Evolutionary conservation across 345 rosid genomes (phyloP), one percentile per base, ranked within the genome.

Genomic region (Iberis pinnata): DNA sequence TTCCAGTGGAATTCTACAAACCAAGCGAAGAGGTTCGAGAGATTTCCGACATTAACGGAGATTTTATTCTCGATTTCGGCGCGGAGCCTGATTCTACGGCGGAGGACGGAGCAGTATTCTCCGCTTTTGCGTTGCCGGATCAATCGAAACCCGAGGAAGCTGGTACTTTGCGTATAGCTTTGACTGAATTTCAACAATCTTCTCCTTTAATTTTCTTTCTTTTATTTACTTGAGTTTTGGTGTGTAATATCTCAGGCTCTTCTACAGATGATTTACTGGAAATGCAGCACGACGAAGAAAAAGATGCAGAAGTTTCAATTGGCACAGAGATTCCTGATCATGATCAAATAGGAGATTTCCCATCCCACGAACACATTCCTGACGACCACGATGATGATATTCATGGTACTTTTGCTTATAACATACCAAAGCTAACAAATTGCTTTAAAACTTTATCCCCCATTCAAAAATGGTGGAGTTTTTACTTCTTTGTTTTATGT

Each of bases 291-390:
- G 71, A 86, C 15, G 94, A 80, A 60, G 94, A 80, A 57, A 68
- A 56, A 17, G 92, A 82, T 20, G 83, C 79, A 4, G 98, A 80
- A 49, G 64, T 84, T 55, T 84, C 98, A 0, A 76, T 84, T 35
- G 96, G 98, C 33, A 82, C 95, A 12, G 92, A 87, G 52, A 87
- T 90, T 76, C 92, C 96, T 57, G 95, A 80, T 63, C 84, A 80
- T 25, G 84, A 84, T 29, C 70, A 71, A 33, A 51, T 76, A 52
- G 90, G 79, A 49, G 84, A 72, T 39, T 12, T 73, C 63, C 70
- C 60, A 33, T 32, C 65, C 14, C 71, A 48, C 50, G 67, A 81
- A 51, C 42, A 19, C 49, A 43, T 36, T 62, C 56, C 71, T 72
- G 1, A 53, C 6, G 22, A 49, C 0, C 46, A 36, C 5, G 25